These are phyloP conservation scores for Heterobasidion irregulare DNA, from an alignment of 1,284 basidiomycete species.

Conservation along the genomic window DNA sequence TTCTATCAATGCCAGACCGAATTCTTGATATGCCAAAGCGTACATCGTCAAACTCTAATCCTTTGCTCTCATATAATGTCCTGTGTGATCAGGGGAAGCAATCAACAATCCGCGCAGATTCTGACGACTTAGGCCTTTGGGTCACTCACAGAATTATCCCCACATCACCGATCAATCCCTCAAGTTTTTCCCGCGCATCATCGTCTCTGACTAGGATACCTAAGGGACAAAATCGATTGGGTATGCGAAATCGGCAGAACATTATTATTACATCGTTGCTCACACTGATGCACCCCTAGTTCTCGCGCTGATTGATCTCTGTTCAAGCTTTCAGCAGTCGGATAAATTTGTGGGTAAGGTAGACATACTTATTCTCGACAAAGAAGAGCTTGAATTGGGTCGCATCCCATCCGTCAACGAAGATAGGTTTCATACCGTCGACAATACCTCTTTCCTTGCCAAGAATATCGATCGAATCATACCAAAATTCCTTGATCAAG, in stretches of 20 bases:
- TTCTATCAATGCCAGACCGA: neutral
- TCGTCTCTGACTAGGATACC: constrained; percentile 60
- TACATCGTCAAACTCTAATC: constrained; percentile 68
- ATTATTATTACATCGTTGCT: constrained; percentile 27
- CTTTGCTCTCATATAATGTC: constrained; percentile 70
- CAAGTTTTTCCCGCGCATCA: constrained; percentile 37
- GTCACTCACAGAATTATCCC: constrained; percentile 50
- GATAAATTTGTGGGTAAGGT: neutral
- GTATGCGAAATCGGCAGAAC: constrained; percentile 26
- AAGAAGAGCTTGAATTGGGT: constrained; percentile 49
- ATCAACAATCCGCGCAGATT: neutral
- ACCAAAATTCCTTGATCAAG: constrained; percentile 56
- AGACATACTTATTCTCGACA: constrained; percentile 32
- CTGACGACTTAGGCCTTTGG: neutral
- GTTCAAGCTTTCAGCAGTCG: neutral
- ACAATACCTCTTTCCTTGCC: constrained; percentile 49
- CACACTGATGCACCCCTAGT: constrained; percentile 61
- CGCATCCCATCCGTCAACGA: constrained; percentile 45
- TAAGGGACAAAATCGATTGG: constrained; percentile 15
- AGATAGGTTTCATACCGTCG: constrained; percentile 49
- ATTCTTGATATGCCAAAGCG: neutral
- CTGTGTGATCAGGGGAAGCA: constrained; percentile 22
- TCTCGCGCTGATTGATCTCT: constrained; percentile 45
- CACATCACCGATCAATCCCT: constrained; percentile 47
- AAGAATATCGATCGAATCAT: constrained; percentile 54